A percentile compares a stretch with the other conserved stretches of the same genome.
phyloP scores from a whole-genome alignment of 495 filamentous ascomycete species.

The Saxispiralis lemnorum region DNA sequence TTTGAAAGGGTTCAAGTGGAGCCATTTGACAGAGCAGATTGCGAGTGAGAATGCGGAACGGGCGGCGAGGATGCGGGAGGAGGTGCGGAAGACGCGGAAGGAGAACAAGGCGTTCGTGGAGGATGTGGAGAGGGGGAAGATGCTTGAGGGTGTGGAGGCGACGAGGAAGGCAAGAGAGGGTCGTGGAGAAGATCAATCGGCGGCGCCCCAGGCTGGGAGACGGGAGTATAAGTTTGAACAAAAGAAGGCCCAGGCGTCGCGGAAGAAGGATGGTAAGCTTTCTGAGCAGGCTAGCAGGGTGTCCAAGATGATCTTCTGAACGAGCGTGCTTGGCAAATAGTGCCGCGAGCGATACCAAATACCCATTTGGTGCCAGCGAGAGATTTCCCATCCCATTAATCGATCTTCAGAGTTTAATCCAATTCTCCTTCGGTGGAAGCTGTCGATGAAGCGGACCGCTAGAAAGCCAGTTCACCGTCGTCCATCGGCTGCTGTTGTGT shows the following conservation, averaged over 20 bases:
- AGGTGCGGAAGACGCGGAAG: conserved; percentile 57
- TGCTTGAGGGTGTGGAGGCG: conserved; percentile 22
- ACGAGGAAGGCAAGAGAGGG: conserved; percentile 44
- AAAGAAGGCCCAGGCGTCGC: conserved; percentile 32
- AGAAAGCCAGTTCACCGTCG: too few relatives aligned
- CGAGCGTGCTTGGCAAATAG: background rate
- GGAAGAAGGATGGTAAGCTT: conserved; percentile 29
- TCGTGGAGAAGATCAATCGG: conserved; percentile 30
- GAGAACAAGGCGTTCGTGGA: conserved; percentile 71
- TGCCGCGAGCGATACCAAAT: too few relatives aligned
- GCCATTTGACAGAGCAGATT: conserved; percentile 48
- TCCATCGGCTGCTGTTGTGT: too few relatives aligned
- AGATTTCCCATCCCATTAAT: too few relatives aligned
- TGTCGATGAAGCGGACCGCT: too few relatives aligned
- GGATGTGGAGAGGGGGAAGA: conserved; percentile 50
- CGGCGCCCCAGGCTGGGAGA: conserved; percentile 43
- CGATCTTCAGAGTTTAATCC: too few relatives aligned
- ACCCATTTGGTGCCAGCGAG: too few relatives aligned
- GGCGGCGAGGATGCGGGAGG: conserved; percentile 59
- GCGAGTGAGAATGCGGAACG: conserved; percentile 66
- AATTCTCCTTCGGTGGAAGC: too few relatives aligned
- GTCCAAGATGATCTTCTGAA: conserved; percentile 63
- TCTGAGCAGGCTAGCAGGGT: conserved; percentile 58
- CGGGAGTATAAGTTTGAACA: conserved; percentile 54
- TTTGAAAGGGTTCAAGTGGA: conserved; percentile 72